Base-by-base conservation (phyloP, 2,329 filamentous ascomycete species). In the Peltaster fructicola region DNA sequence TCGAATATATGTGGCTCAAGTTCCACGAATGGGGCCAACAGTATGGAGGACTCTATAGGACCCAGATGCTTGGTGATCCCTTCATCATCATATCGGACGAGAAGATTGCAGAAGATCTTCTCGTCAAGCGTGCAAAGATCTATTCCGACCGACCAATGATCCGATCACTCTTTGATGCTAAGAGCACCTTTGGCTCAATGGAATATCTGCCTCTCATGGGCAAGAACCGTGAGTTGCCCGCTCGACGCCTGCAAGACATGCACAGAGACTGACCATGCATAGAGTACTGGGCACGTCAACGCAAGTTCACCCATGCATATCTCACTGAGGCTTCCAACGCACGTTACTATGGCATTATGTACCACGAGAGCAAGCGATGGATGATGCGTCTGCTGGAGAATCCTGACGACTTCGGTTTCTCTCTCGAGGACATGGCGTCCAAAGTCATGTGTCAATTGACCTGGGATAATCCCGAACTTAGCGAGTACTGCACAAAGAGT, bases 121-220 rank as follows among this genome's bases (percentile, higher is more conserved):
- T 65, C 24, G 54, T 63, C 14, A 64, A 61, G 47, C 51, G 56
- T 25, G 60, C 56, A 7, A 64, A 56, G 39, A 45, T 55, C 30
- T 62, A 63, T 40, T 64, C 60, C 3, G 61, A 65, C 34, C 48
- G 61, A 15, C 47, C 59, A n/a, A 43, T 50, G 27, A 54, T 65
- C 23, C 52, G 52, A 30, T 64, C 60, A 1, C 39, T 66, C 15
- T 60, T 63, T 28, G 61, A 66, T 38, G 58, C 61, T 1, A 66
- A 67, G 44, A 63, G 59, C 33, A 59, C 56, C 1, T 36, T 58
- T 39, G 62, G 62, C 3, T 64, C 61, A 1, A 63, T 63, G 61
- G 61, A 64, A 29, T 65, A 65, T 29, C 49, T 66, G 2, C 62
- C 62, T 4, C 38, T 66, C 20, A 65, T 66, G 61, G 61, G 62